Base-by-base conservation (phyloP, 305 asterid genomes). In the Solanum chacoense region DNA sequence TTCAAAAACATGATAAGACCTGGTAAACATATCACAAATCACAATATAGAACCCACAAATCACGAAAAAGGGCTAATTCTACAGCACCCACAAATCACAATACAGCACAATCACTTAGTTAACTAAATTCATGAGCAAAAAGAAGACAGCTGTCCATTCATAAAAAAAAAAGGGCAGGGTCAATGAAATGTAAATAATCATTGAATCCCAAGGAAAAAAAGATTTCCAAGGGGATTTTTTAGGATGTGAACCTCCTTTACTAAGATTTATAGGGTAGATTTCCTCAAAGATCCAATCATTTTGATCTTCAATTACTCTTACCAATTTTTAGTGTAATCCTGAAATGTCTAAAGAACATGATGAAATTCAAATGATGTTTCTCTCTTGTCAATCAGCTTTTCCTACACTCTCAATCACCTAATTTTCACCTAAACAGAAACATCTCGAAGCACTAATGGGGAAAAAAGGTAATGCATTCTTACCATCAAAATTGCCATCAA, bases 401-500 rank as follows among this genome's bases (percentile, higher is more conserved):
- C n/a, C 37, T 81, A 50, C 86, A 81, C 40, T 31, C 86, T 83
- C 16, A 83, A 45, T 50, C 18, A 83, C 29, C 73, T 29, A 29
- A 45, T 50, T 83, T 37, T 83, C 37, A 83, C 42, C 28, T 50
- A 28, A 26, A 28, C 69, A 80, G 37, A 80, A 31, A 69, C 40
- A 83, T 83, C 73, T 83, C 29, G 7, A 83, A 83, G 40, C 42
- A 83, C 40, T 10, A 55, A 29, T 2, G 8, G 37, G 86, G 6
- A 50, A 50, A 50, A 83, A 45, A 69, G 86, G 59, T 72, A 85
- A 78, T 63, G 40, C 55, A 59, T 11, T 78, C 91, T 76, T 94
- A 98, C 99, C 99, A 87, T 98, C 99, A 88, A 89, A 98, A 89
- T 98, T 98, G 55, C 99, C 99, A 94, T 98, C 99, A 40, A 98